Conservation (phyloP, 768 basidiomycete species). For the Tephrocybe rancida region DNA sequence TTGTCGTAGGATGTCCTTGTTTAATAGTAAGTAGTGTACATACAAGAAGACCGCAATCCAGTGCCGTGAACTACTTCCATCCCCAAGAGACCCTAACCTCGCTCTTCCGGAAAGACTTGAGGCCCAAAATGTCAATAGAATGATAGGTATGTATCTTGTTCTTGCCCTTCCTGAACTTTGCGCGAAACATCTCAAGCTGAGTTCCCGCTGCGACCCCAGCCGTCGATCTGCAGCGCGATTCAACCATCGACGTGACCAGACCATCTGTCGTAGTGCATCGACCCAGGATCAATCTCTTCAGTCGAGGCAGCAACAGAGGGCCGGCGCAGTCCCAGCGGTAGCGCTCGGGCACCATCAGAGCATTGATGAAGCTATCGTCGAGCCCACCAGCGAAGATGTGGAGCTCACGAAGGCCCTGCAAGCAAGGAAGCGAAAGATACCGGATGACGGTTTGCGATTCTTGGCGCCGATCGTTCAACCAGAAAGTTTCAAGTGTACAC, state of each 20-base stretch:
- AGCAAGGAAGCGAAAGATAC: constrained; percentile 1
- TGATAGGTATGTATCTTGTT: neutral
- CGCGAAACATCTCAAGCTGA: neutral
- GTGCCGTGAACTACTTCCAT: constrained; percentile 1
- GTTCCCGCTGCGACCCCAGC: neutral
- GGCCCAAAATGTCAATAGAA: neutral
- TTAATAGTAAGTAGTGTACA: neutral
- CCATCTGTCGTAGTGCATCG: constrained; percentile 4
- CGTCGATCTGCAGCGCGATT: constrained; percentile 1
- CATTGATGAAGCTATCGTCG: neutral
- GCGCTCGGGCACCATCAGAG: neutral
- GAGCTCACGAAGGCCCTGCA: neutral
- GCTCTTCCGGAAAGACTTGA: neutral
- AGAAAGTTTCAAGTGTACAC: constrained; percentile 3
- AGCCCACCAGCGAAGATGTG: neutral
- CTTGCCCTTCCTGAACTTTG: neutral
- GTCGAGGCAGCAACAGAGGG: neutral
- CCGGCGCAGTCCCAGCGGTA: neutral
- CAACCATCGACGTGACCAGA: neutral
- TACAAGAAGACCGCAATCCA: no score
- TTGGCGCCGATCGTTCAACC: constrained; percentile 2
- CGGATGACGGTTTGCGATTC: neutral
- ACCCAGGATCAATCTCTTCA: neutral
- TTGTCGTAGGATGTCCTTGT: neutral
- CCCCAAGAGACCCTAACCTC: constrained; percentile 6